Evolutionary conservation across 148 eudicot genomes (phyloP), one percentile per base, ranked within the genome.

Genomic region (Beta vulgaris): DNA sequence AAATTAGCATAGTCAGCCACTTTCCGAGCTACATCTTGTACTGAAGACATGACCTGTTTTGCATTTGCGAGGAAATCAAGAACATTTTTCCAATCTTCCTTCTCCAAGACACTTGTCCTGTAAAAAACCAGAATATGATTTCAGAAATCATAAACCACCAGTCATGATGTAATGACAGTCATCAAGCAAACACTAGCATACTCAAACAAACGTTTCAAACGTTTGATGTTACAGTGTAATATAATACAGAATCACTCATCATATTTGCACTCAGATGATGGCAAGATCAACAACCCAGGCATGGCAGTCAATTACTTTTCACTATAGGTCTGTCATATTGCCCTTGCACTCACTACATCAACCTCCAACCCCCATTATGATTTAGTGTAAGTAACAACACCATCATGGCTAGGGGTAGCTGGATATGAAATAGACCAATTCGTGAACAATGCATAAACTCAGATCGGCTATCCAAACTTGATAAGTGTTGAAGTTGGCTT

Each of bases 1-100:
- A 89, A 87, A 69, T 89, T 88, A 35, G 98, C 92, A 82, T 86
- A 90, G 57, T 94, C 97, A 70, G 96, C 93, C 53, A 94, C 86
- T 86, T 89, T 94, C 60, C 93, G 82, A 72, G 97, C 92, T 42
- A 87, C 93, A 80, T 91, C 98, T 85, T 91, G 97, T 73, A 94
- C 96, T 74, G 97, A 88, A 55, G 88, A 82, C 40, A 90, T 86
- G 58, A 94, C 95, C 37, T 91, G 93, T 80, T 90, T 88, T 29
- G 98, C 97, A 84, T 91, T 94, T 44, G 91, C 83, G 73, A 94
- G 85, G 72, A 91, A 83, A 49, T 88, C 98, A 53, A 86, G 70
- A 12, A 90, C 83, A 73, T 80, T 89, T 86, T 69, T 87, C 96
- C 91, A 87, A 75, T 94, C 98, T 84, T 90, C 97, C 76, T 85